phyloP scores from a whole-genome alignment of 345 rosid species.

The Lenwebbia sp. region DNA sequence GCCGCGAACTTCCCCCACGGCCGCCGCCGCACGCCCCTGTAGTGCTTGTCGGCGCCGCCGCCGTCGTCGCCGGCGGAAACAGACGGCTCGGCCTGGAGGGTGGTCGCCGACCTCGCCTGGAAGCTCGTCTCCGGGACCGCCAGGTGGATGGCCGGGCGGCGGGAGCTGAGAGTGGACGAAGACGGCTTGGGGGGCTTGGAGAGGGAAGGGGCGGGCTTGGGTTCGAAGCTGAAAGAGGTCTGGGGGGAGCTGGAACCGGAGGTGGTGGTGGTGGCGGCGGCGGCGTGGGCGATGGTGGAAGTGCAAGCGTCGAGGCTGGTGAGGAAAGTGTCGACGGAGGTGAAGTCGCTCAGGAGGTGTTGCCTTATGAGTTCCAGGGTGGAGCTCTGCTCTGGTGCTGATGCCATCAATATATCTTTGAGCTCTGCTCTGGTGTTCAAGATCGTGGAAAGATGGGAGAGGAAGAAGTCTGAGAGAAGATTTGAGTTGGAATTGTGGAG shows the following conservation, averaged over 20 bases:
- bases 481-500: conserved; percentile 12
- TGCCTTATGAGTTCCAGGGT: conserved; percentile 48
- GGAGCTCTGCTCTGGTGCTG: background rate
- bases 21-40: conserved; percentile 76
- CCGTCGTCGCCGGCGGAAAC: too few species aligned
- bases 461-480: background rate
- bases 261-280: background rate
- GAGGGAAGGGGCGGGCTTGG: background rate
- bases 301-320: background rate
- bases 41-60: conserved; percentile 31
- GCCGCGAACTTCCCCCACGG: conserved; percentile 95
- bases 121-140: conserved; percentile 22
- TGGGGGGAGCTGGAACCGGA: background rate
- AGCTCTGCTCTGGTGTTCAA: background rate
- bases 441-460: background rate
- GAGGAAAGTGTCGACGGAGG: conserved; percentile 25
- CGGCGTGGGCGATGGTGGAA: background rate
- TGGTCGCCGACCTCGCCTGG: background rate
- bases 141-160: conserved; percentile 51
- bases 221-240: background rate
- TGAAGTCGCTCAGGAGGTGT: conserved; percentile 49
- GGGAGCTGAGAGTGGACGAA: conserved; percentile 35
- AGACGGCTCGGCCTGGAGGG: background rate
- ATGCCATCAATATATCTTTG: background rate
- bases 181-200: conserved; percentile 6